Evolutionary conservation across 495 filamentous ascomycete species (phyloP), one percentile per base, ranked within the genome.

Genomic region (Aspergillus homomorphus): DNA sequence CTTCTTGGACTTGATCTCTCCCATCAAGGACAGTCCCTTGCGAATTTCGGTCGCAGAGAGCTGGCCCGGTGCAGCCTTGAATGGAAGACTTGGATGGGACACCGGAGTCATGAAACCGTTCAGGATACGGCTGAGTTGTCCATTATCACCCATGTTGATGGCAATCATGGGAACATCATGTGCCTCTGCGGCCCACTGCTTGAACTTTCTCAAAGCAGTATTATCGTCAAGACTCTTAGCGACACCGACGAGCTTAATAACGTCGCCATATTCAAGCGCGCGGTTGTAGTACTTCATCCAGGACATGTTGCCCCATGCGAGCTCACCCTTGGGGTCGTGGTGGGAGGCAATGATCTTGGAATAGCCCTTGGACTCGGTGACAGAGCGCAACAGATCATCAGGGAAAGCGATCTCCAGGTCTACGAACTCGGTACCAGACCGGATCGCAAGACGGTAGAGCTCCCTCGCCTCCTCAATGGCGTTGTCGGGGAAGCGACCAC

Each of bases 51-150:
- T 82, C 0, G 92, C 91, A 21, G 91, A 96, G 20, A 99, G 83
- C 65, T 99, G 94, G 15, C 95, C 94, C 5, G 95, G 94, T 0
- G 94, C 95, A 10, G 94, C 91, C 75, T 94, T 96, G 78, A 91
- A 88, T 0, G 94, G 91, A 3, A 97, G 80, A 16, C 81, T 82
- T 5, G 92, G 90, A 69, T 98, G 95, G 18, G 92, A 92, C 22
- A 99, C 94, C 3, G 94, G 94, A 2, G 95, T 98, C 81, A 99
- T 83, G 80, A 98, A 98, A 54, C 80, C 77, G 73, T 98, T 98
- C 56, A 92, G 75, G 56, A 99, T 87, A 30, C 94, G 83, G 67
- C 90, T 95, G 16, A 97, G 84, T 70, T 96, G 92, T 21, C 94
- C 94, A 28, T 82, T 77, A 19, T 84, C 78, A 38, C 95, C 93